Base-by-base conservation (phyloP, 148 eudicot genomes). In the Rhododendron henanense region DNA sequence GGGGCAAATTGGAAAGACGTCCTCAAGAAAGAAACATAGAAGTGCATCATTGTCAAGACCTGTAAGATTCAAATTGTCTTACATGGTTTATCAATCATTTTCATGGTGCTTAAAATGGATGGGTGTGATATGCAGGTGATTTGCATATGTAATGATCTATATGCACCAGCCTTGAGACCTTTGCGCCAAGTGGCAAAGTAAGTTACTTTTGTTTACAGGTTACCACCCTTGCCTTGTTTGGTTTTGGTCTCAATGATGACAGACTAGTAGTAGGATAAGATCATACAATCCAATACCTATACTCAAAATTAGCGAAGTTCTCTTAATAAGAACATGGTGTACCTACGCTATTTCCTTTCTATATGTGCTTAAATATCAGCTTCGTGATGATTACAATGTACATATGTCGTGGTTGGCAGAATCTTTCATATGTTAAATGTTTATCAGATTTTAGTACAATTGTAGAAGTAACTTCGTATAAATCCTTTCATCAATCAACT, bases 131-230 rank as follows among this genome's bases (percentile, higher is more conserved):
- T 90, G 89, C 91, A 97, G 99, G 94, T 97, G 83, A 95, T 97
- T 88, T 97, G 99, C 91, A 95, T 97, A 89, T 97, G 99, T 85
- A 97, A 97, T 92, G 98, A 97, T 85, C 92, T 97, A 79, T 97
- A 97, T 91, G 96, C 98, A 75, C 98, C 99, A 89, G 91, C 97
- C 77, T 89, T 97, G 87, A 94, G 98, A 90, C 93, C 98, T 85
- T 90, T 97, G 90, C 99, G 98, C 74, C 94, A 94, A 82, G 91
- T 94, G 91, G 99, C 99, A 89, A 94, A 93, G 99, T 95, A 90
- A 93, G 98, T 90, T 59, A 65, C 63, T 83, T 45, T 37, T 23
- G 21, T 51, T 41, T 84, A 71, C 15, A 19, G 50, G 44, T 37
- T 75, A 51, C 39, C 69, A 10, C 75, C 35, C 57, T 35, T 35